Percentiles rank a stretch among this genome's conserved stretches.
Evolutionary conservation across 495 filamentous ascomycete genomes (phyloP).

Genomic region (Aspergillus leporis): DNA sequence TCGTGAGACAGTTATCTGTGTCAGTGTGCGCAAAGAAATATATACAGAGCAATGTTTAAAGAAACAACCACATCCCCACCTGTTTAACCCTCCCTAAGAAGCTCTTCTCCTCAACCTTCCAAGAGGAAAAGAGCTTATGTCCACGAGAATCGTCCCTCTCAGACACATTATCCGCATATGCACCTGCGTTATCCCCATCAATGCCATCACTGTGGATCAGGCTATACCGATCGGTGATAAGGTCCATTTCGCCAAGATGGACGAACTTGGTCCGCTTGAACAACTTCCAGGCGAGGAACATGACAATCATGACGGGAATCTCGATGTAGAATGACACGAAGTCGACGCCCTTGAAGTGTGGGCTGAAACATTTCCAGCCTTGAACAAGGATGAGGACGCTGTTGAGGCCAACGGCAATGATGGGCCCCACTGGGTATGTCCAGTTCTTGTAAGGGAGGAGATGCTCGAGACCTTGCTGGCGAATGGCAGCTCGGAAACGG

Average conservation of each 20-base stretch:
- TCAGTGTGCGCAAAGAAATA: not conserved
- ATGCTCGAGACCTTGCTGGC: conserved; percentile 54
- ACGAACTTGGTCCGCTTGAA: conserved; percentile 46
- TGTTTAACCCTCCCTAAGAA: conserved; percentile 24
- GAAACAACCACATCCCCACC: conserved; percentile 38
- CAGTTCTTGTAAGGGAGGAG: conserved; percentile 62
- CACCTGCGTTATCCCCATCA: not conserved
- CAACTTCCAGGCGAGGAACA: conserved; percentile 54
- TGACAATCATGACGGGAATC: conserved; percentile 50
- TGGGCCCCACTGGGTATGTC: conserved; percentile 60
- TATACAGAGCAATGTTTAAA: conserved; percentile 16
- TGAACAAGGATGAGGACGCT: conserved; percentile 58
- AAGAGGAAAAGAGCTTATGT: not conserved
- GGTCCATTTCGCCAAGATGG: conserved; percentile 45
- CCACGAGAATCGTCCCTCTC: not conserved
- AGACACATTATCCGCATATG: not conserved
- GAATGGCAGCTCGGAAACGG: conserved; percentile 57
- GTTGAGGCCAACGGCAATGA: conserved; percentile 52
- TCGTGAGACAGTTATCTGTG: not conserved
- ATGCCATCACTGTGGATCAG: conserved; percentile 10
- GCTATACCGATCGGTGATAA: conserved; percentile 54
- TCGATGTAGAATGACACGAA: conserved; percentile 57
- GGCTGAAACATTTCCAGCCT: conserved; percentile 60
- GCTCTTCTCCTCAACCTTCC: conserved; percentile 15
- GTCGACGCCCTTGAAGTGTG: conserved; percentile 47